Conservation (phyloP, 106 monocot genomes). For the Platanthera zijinensis region DNA sequence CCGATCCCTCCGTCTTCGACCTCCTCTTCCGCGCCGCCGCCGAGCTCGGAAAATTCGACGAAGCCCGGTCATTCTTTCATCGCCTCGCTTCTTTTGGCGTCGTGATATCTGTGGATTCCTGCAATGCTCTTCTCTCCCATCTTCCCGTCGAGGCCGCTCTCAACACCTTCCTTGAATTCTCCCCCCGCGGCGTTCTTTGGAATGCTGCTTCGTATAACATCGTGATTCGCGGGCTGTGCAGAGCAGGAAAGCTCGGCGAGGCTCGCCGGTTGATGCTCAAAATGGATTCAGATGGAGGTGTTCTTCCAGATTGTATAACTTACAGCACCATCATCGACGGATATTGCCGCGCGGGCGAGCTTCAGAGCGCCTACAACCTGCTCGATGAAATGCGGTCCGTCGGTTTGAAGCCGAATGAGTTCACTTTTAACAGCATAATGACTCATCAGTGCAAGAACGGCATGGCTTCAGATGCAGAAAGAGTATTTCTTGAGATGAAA, state of each 20-base stretch:
- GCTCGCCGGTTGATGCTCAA: slow-evolving; percentile 36
- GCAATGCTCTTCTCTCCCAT: slow-evolving; percentile 45
- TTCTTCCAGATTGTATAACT: slow-evolving; percentile 53
- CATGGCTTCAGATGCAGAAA: slow-evolving; percentile 40
- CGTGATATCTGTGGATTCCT: slow-evolving; percentile 37
- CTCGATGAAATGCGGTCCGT: slow-evolving; percentile 47
- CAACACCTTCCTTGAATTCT: slow-evolving; percentile 37
- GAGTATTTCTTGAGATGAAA: slow-evolving; percentile 48
- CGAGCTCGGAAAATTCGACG: slow-evolving; percentile 18
- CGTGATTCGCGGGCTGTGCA: slow-evolving; percentile 46
- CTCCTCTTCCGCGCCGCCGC: slow-evolving; percentile 39
- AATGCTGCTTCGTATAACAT: slow-evolving; percentile 58
- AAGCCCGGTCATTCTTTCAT: slow-evolving; percentile 40
- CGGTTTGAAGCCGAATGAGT: slow-evolving; percentile 57
- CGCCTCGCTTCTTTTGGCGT: slow-evolving; percentile 48
- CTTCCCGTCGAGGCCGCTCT: slow-evolving; percentile 39
- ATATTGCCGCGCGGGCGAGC: slow-evolving; percentile 46
- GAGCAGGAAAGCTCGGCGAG: slow-evolving; percentile 29
- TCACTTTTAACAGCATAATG: slow-evolving; percentile 69
- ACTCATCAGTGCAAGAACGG: slow-evolving; percentile 39
- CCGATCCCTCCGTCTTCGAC: slow-evolving; percentile 63
- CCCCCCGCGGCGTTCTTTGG: slow-evolving; percentile 33
- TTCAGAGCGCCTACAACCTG: slow-evolving; percentile 38
- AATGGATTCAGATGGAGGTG: slow-evolving; percentile 29
- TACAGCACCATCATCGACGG: slow-evolving; percentile 78